Base-by-base conservation (phyloP, 768 basidiomycete species). In the Suillus alpinus region DNA sequence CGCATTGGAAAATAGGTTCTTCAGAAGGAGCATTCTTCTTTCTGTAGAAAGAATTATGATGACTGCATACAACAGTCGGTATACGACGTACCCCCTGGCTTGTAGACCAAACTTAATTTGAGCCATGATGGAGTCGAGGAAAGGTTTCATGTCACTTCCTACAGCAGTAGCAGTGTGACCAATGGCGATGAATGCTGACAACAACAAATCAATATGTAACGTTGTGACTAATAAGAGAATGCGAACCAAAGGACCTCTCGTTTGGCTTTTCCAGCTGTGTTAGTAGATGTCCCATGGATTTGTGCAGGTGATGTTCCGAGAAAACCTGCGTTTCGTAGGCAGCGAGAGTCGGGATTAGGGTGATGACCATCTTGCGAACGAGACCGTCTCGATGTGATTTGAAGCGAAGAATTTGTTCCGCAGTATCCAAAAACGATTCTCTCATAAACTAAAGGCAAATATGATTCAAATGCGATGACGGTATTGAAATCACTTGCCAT, bases 1-100 rank as follows among this genome's bases (percentile, higher is more conserved):
- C 85, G 74, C 97, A 98, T 80, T 98, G 93, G 70, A 99, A 98
- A 61, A 98, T 94, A 0, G 95, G 91, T 65, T 94, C 94, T 73
- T 98, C 95, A 16, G 89, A 88, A 2, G 92, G 91, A 1, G 94
- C 92, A 69, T 94, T 95, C 80, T 95, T 96, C 69, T 88, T 87
- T 60, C 86, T 88, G 63, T 32, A 39, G 14, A 26, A 2, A 56
- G 36, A 32, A 41, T 69, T 61, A 65, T 58, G 16, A 56, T 60
- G 6, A 0, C 34, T 37, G 41, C 20, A 40, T 50, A 29, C 13
- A 49, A 39, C 32, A 47, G 49, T 44, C 13, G 6, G 12, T 10
- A 8, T 4, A 9, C 4, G 14, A 68, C 83, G 64, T 69, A 95
- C 94, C 95, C 95, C 76, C 92, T 81, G 64, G 83, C 83, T 69